Evolutionary conservation across 2,329 filamentous ascomycete species (phyloP), one percentile per base, ranked within the genome.

Genomic region (Herpotrichia juniperi): DNA sequence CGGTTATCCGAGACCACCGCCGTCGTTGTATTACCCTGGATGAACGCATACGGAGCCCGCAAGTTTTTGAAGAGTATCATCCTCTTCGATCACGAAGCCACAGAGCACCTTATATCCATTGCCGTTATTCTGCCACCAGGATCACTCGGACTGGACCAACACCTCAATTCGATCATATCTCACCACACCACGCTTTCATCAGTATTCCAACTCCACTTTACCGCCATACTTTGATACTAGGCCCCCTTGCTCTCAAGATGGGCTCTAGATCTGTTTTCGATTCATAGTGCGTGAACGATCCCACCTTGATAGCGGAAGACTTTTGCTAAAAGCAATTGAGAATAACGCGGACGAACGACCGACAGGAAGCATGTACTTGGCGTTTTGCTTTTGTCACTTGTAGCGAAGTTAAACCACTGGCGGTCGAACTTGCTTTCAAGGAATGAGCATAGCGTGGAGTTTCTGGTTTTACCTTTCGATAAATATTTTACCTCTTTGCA

Each of bases 371-470:
- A 66, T 66, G 48, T 28, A 16, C 30, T 26, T 42, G 54, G 54
- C 54, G 54, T 54, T 54, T 50, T 48, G 24, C 42, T 45, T 43
- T 56, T 39, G 14, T 12, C 21, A 50, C 19, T 19, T 28, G 35
- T 22, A 22, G 44, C 43, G 44, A 46, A 25, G 30, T 40, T 30
- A 42, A 46, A 3, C 14, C 9, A 7, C n/a, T 56, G 55, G 50
- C 42, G 51, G 50, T 25, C 25, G 31, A 43, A 28, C 37, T 47
- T 42, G 17, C 40, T 50, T 37, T 17, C 31, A 57, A 49, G 40
- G 45, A 48, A 49, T 35, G 56, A 62, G 62, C 66, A 70, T 68
- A 67, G 66, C 67, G 64, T 50, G 63, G 61, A 56, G 58, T 66
- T 55, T 40, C 48, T 46, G 40, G 49, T n/a, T 25, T 37, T 37